These are phyloP conservation scores for Pezicula carpinea DNA, from an alignment of 2,329 filamentous ascomycete genomes.

Conservation along the genomic window DNA sequence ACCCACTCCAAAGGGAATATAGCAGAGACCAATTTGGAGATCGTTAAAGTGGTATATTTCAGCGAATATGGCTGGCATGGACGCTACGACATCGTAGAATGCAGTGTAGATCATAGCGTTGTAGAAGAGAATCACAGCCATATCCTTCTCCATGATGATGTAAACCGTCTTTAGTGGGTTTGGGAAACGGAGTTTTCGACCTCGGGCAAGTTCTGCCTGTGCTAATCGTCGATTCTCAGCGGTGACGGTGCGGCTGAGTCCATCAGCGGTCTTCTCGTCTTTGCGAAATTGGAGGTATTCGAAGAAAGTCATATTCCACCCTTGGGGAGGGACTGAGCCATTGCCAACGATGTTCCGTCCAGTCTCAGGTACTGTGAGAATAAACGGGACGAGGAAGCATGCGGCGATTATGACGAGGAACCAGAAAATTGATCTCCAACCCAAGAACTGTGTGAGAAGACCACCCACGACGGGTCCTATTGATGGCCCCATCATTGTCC, in stretches of 20 bases:
- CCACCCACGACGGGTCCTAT: constrained; percentile 48
- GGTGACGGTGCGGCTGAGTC: constrained; percentile 23
- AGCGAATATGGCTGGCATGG: constrained; percentile 43
- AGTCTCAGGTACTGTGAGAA: constrained; percentile 27
- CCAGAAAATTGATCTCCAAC: constrained; percentile 50
- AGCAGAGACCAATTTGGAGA: constrained; percentile 28
- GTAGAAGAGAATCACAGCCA: constrained; percentile 48
- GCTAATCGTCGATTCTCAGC: constrained; percentile 29
- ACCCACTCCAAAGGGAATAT: constrained; percentile 41
- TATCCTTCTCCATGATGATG: constrained; percentile 53
- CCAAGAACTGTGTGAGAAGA: constrained; percentile 39
- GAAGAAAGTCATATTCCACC: constrained; percentile 53
- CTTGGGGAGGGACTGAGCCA: constrained; percentile 49
- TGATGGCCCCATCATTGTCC: constrained; percentile 37
- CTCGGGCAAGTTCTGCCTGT: constrained; percentile 30
- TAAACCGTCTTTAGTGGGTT: constrained; percentile 52
- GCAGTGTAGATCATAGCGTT: constrained; percentile 51
- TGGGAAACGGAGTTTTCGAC: constrained; percentile 44
- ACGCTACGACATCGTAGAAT: constrained; percentile 48
- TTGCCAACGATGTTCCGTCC: constrained; percentile 30
- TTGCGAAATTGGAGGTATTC: constrained; percentile 35
- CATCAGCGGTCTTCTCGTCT: constrained; percentile 17
- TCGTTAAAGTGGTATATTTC: constrained; percentile 29
- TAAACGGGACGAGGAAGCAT: constrained; percentile 30
- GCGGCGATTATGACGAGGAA: constrained; percentile 44